These are phyloP conservation scores for Eimeria necatrix DNA, from an alignment of 169 alveolate genomes.

Conservation along the genomic window DNA sequence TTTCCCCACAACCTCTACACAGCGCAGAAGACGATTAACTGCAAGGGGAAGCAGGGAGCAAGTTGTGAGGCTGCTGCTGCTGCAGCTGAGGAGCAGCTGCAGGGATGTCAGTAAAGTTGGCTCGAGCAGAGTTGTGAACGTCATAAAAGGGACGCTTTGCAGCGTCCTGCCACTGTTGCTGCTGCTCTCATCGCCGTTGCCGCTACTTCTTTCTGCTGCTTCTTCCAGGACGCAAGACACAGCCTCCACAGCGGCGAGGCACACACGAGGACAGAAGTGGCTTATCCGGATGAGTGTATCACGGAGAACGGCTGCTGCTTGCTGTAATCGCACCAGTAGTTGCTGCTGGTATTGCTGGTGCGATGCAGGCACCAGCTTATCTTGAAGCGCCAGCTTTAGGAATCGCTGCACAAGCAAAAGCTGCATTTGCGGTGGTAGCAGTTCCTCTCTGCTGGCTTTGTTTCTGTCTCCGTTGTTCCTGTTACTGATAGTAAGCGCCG, in stretches of 20 bases:
- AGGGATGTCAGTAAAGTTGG: background rate
- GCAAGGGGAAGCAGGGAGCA: conserved; percentile 29
- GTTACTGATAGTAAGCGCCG: background rate
- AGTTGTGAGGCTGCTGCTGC: conserved; percentile 1
- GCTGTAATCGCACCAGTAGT: background rate
- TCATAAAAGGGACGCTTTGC: background rate
- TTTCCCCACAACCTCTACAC: background rate
- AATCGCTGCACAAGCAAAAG: conserved; percentile 19
- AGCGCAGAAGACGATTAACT: conserved; percentile 12
- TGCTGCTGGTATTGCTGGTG: background rate
- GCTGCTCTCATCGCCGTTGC: background rate
- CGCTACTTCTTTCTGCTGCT: background rate
- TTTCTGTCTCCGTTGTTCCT: background rate
- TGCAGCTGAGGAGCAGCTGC: conserved; percentile 39
- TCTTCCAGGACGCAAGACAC: conserved; percentile 16
- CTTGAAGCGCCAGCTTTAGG: conserved; percentile 19
- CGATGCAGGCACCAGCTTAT: background rate
- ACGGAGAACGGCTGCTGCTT: conserved; percentile 38
- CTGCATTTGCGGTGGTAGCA: conserved; percentile 29
- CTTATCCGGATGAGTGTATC: background rate
- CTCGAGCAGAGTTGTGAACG: background rate
- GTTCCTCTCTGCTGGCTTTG: background rate
- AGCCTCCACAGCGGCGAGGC: conserved; percentile 24
- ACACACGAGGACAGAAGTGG: conserved; percentile 19
- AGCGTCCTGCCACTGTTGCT: background rate